A percentile compares a stretch with the other conserved stretches of the same genome.
phyloP scores from a whole-genome alignment of 768 basidiomycete species.

The Obba rivulosa region DNA sequence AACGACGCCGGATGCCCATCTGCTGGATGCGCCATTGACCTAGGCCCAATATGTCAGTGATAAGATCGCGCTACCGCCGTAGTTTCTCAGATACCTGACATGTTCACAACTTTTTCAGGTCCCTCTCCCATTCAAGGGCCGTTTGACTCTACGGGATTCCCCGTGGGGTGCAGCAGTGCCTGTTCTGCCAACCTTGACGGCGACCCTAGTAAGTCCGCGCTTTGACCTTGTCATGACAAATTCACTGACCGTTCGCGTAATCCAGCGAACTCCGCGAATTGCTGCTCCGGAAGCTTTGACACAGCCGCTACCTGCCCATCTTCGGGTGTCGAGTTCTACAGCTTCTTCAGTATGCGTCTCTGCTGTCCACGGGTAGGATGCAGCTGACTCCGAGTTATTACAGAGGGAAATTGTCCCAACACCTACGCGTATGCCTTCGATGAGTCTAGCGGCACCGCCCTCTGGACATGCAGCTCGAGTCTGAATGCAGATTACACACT shows the following conservation, averaged over 20 bases:
- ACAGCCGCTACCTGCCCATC: constrained; percentile 52
- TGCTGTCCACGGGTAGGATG: neutral
- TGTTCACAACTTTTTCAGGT: constrained; percentile 17
- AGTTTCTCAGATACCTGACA: constrained; percentile 26
- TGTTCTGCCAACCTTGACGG: constrained; percentile 26
- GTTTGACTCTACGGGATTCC: constrained; percentile 24
- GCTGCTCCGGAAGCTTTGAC: constrained; percentile 52
- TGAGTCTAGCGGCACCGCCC: constrained; percentile 37
- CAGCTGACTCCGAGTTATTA: neutral
- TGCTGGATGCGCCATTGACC: constrained; percentile 57
- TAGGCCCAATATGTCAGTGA: constrained; percentile 47
- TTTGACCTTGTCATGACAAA: neutral
- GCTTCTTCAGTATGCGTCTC: constrained; percentile 41
- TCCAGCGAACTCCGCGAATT: constrained; percentile 51
- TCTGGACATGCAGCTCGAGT: constrained; percentile 37
- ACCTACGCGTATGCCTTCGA: constrained; percentile 52
- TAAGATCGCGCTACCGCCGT: constrained; percentile 12
- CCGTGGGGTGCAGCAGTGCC: constrained; percentile 28
- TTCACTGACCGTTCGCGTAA: neutral
- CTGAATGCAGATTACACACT: constrained; percentile 37
- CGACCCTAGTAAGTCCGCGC: constrained; percentile 16
- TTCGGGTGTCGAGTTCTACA: constrained; percentile 36
- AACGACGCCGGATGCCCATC: constrained; percentile 51
- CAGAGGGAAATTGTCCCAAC: constrained; percentile 38
- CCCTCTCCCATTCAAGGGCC: constrained; percentile 25